Evolutionary conservation across 2,329 filamentous ascomycete species (phyloP).

Genomic region (Claviceps paspali): DNA sequence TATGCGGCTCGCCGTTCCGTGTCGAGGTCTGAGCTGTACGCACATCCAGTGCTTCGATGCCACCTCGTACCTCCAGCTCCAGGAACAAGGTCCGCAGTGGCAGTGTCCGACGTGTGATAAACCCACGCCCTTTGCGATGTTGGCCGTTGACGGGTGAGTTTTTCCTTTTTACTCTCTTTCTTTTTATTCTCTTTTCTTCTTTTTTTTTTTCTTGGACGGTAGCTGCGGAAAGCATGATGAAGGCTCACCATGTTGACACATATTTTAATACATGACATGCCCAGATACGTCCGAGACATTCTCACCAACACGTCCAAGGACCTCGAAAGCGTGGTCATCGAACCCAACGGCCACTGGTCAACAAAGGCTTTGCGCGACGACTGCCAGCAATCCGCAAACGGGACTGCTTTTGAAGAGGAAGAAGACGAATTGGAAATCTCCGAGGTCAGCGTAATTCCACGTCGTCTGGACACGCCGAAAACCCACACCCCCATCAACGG

Average conservation of each 20-base stretch:
- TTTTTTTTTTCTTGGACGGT: too few relatives aligned
- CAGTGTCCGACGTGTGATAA: conserved; percentile 90
- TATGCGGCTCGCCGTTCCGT: conserved; percentile 63
- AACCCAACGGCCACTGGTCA: conserved; percentile 70
- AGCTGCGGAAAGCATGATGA: too few relatives aligned
- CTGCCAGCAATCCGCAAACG: conserved; percentile 13
- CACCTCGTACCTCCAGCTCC: conserved; percentile 77
- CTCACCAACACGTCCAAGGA: conserved; percentile 54
- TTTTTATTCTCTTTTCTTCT: too few relatives aligned
- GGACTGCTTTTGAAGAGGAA: conserved; percentile 23
- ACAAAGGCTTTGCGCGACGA: conserved; percentile 21
- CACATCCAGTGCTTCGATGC: conserved; percentile 96
- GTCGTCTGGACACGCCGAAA: conserved; percentile 22
- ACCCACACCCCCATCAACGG: conserved; percentile 19
- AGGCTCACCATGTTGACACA: conserved; percentile 3
- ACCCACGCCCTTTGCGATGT: conserved; percentile 58
- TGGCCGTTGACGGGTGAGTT: conserved; percentile 75
- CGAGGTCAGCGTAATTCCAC: conserved; percentile 23
- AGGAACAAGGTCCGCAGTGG: conserved; percentile 95
- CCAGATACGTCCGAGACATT: conserved; percentile 76
- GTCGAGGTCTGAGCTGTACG: conserved; percentile 62
- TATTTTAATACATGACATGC: too few relatives aligned
- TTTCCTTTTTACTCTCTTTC: too few relatives aligned
- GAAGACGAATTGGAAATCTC: conserved; percentile 38
- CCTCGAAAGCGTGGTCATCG: conserved; percentile 75